Conservation (phyloP, 495 filamentous ascomycete species). For the Rhypophila decipiens region DNA sequence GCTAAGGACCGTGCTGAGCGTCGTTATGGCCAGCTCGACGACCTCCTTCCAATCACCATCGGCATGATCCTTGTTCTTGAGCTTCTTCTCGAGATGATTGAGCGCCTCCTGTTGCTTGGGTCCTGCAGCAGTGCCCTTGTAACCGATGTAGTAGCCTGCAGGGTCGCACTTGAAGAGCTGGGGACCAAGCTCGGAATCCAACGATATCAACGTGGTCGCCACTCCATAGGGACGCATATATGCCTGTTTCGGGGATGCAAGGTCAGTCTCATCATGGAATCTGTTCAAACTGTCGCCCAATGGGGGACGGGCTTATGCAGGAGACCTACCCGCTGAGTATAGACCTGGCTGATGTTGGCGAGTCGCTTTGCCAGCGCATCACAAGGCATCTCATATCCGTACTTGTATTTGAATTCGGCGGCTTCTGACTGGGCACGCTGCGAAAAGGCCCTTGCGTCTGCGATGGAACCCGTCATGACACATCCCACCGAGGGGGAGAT, state of each 20-base stretch:
- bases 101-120: slow-evolving; percentile 98
- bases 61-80: slow-evolving; percentile 97
- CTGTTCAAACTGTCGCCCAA: slow-evolving; percentile 1
- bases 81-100: slow-evolving; percentile 97
- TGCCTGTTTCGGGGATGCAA: slow-evolving; percentile 49
- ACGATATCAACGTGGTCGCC: slow-evolving; percentile 85
- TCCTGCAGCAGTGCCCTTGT: slow-evolving; percentile 94
- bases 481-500: slow-evolving; percentile 94
- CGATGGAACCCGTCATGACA: slow-evolving; percentile 98
- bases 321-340: slow-evolving; percentile 81
- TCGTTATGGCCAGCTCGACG: slow-evolving; percentile 90
- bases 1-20: slow-evolving; percentile 89
- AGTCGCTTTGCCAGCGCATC: slow-evolving; percentile 93
- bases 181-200: slow-evolving; percentile 89
- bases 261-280: slow-evolving; percentile 19
- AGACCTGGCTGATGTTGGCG: slow-evolving; percentile 98
- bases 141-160: slow-evolving; percentile 94
- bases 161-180: slow-evolving; percentile 98
- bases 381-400: slow-evolving; percentile 98
- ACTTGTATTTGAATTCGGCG: slow-evolving; percentile 97
- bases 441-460: slow-evolving; percentile 88
- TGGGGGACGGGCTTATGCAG: not conserved
- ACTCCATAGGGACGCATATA: slow-evolving; percentile 98
- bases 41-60: slow-evolving; percentile 95
- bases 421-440: slow-evolving; percentile 91